Conservation (phyloP, 768 basidiomycete species). For the Kwoniella shandongensis region DNA sequence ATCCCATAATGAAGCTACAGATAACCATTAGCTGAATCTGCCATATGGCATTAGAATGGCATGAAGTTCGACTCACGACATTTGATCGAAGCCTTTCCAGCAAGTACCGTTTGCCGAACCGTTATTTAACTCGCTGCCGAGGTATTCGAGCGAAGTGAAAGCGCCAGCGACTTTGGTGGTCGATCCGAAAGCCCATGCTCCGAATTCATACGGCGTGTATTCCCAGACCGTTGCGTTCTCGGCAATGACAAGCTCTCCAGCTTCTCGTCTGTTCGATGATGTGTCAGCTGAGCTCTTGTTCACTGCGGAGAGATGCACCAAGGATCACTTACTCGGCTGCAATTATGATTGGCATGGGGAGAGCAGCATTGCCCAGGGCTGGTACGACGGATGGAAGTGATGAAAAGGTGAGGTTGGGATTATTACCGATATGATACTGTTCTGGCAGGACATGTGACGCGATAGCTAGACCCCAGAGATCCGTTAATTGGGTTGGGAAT, state of each 20-base stretch:
- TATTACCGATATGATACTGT: conserved; percentile 42
- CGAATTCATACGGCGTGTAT: conserved; percentile 51
- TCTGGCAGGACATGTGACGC: conserved; percentile 49
- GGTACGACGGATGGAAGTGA: conserved; percentile 31
- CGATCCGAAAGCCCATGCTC: conserved; percentile 49
- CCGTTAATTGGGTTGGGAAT: conserved; percentile 50
- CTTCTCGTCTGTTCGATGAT: conserved; percentile 34
- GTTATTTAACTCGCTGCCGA: conserved; percentile 66
- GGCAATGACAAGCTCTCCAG: conserved; percentile 45
- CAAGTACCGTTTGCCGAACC: conserved; percentile 65
- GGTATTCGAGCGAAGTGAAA: conserved; percentile 59
- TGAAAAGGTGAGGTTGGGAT: conserved; percentile 49
- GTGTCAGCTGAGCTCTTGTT: background rate
- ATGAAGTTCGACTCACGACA: conserved; percentile 53
- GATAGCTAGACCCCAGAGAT: conserved; percentile 52
- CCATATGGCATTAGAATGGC: background rate
- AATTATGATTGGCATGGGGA: conserved; percentile 53
- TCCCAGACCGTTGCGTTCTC: conserved; percentile 53
- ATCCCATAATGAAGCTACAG: conserved; percentile 68
- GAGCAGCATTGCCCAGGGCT: conserved; percentile 28
- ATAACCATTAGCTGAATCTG: too few species aligned
- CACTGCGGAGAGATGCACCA: background rate
- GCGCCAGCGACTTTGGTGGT: conserved; percentile 61
- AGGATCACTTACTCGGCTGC: conserved; percentile 42
- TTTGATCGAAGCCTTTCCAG: conserved; percentile 68